phyloP scores from a whole-genome alignment of 495 filamentous ascomycete genomes.

The Opeltia flavorubescens region DNA sequence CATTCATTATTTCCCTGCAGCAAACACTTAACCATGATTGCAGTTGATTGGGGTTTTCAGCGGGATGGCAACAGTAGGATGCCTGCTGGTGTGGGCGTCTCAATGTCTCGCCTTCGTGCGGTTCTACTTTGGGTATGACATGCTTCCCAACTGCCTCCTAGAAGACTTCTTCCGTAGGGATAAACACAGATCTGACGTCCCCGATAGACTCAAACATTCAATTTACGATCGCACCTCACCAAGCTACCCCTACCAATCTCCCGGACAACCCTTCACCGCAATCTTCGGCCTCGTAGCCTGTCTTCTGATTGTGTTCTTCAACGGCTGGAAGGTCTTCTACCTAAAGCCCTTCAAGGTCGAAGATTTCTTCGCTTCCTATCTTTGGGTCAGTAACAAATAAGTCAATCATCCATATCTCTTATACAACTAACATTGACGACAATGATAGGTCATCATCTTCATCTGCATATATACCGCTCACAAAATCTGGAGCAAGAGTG shows the following conservation, averaged over 20 bases:
- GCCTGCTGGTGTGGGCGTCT: constrained; percentile 23
- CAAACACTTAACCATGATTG: background rate
- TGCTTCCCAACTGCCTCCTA: background rate
- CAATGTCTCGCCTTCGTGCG: constrained; percentile 25
- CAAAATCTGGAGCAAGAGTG: constrained; percentile 9
- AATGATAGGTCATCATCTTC: constrained; percentile 14
- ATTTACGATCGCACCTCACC: constrained; percentile 12
- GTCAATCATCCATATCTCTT: background rate
- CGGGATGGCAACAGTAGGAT: constrained; percentile 18
- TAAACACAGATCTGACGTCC: too few species aligned
- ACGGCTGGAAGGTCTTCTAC: constrained; percentile 17
- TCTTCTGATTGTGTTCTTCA: constrained; percentile 15
- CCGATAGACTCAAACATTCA: constrained; percentile 12
- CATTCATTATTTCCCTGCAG: background rate
- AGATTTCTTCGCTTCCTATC: constrained; percentile 19
- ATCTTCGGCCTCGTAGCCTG: constrained; percentile 15
- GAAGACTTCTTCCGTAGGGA: constrained; percentile 9
- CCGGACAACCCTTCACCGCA: constrained; percentile 19
- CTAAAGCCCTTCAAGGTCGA: constrained; percentile 10
- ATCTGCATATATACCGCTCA: constrained; percentile 13
- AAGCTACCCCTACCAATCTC: constrained; percentile 19
- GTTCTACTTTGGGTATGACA: constrained; percentile 20
- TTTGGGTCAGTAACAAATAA: constrained; percentile 8
- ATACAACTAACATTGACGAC: background rate
- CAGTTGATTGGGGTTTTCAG: constrained; percentile 19